Percentiles rank a stretch among this genome's conserved stretches.
phyloP scores from a whole-genome alignment of 2,329 filamentous ascomycete genomes.

The Coniochaeta sp. region DNA sequence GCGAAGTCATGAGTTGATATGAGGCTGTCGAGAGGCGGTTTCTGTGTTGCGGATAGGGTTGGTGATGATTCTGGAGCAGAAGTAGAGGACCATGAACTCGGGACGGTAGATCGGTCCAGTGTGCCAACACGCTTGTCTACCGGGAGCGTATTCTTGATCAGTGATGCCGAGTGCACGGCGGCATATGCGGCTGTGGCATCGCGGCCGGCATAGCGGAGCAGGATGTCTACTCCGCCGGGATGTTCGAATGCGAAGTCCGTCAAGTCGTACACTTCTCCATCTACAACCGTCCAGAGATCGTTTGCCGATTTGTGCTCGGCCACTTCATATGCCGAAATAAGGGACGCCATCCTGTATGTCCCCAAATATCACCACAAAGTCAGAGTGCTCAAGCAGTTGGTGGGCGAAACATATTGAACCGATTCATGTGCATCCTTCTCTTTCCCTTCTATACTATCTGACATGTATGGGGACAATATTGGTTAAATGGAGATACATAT shows the following conservation, averaged over 20 bases:
- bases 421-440: neutral
- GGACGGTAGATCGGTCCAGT: constrained; percentile 39
- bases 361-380: neutral
- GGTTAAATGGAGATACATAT: no score
- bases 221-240: constrained; percentile 30
- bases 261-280: constrained; percentile 23
- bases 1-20: constrained; percentile 58
- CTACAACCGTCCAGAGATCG: constrained; percentile 12
- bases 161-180: constrained; percentile 37
- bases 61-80: neutral
- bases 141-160: constrained; percentile 32
- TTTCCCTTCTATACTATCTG: neutral
- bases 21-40: constrained; percentile 44
- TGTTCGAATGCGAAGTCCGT: constrained; percentile 51
- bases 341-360: constrained; percentile 5
- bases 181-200: constrained; percentile 48
- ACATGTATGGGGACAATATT: neutral
- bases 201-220: constrained; percentile 42
- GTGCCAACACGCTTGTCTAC: constrained; percentile 39
- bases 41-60: constrained; percentile 12
- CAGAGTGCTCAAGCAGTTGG: neutral
- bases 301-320: constrained; percentile 6
- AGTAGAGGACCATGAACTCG: neutral
- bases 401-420: neutral
- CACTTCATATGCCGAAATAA: constrained; percentile 8